Evolutionary conservation across 2,329 filamentous ascomycete genomes (phyloP), one percentile per base, ranked within the genome.

Genomic region (Scytalidium lignicola): DNA sequence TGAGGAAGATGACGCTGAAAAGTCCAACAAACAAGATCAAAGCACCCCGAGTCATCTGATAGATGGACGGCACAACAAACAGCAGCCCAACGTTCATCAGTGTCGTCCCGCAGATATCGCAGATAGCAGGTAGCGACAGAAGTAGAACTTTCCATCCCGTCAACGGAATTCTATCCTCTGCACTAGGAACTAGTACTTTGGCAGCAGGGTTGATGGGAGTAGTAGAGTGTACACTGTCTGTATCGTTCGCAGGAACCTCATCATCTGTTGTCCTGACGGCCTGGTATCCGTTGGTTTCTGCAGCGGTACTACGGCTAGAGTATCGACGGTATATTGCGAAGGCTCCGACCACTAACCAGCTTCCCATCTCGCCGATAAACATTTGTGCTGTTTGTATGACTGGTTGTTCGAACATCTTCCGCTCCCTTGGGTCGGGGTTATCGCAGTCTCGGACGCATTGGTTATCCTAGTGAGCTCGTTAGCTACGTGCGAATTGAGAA

Each of bases 301-400:
- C 70, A 48, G 62, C 74, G 58, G 47, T 68, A 56, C 58, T 69
- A 57, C 69, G 73, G 41, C 71, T 69, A 42, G 70, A 59, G 59
- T 79, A 79, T 54, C 77, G 79, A 44, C 76, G 74, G 68, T 87
- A 88, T 2, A 92, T 70, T 19, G 79, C 74, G 64, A 87, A 83
- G 44, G 79, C 62, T 19, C 86, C 83, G 41, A 97, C 79, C 47
- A 99, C 89, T 13, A 97, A 78, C 91, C 92, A 99, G 74, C 90
- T 95, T 55, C 90, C 92, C 78, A 89, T 87, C 68, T 99, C 93
- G 49, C 93, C 93, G 54, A 96, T 79, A 67, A 99, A 99, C 93
- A 99, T 99, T 68, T 97, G 93, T 1, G 90, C 83, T 55, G 93
- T 97, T 67, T 99, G 93, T 48, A 97, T 83, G 46, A 99, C 91